Evolutionary conservation across 495 filamentous ascomycete genomes (phyloP).

Genomic region (Chaetomium tenue): DNA sequence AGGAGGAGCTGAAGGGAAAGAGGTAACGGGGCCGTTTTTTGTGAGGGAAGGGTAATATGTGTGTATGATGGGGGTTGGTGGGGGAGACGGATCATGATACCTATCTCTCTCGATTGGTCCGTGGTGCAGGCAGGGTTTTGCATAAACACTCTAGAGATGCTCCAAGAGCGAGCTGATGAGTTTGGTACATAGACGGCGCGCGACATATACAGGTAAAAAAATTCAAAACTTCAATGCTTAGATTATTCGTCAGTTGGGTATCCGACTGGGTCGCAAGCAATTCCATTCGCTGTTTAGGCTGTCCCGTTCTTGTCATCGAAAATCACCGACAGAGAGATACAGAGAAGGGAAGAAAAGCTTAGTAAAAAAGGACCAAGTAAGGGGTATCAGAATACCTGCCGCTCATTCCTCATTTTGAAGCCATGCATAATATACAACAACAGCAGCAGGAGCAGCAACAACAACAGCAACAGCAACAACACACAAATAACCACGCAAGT

Average conservation of each 20-base stretch:
- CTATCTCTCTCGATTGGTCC: neutral
- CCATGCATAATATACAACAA: slow-evolving; percentile 5
- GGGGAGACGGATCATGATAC: neutral
- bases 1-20: slow-evolving; percentile 46
- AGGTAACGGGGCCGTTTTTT: neutral
- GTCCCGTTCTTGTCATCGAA: too few relatives aligned
- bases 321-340: too few relatives aligned
- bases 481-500: too few relatives aligned
- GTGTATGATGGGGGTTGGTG: slow-evolving; percentile 5
- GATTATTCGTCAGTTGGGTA: neutral
- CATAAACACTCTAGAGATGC: neutral
- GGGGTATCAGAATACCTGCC: slow-evolving; percentile 13
- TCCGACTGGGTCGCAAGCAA: too few relatives aligned
- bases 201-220: neutral
- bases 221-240: neutral
- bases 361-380: neutral
- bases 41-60: neutral
- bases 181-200: slow-evolving; percentile 7
- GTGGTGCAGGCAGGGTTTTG: neutral
- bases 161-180: neutral
- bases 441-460: too few relatives aligned
- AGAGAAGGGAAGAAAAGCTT: too few relatives aligned
- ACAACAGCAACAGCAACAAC: too few relatives aligned
- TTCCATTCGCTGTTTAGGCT: too few relatives aligned
- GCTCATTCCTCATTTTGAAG: slow-evolving; percentile 6